Conservation (phyloP, 768 basidiomycete species). For the Tephrocybe sp. region DNA sequence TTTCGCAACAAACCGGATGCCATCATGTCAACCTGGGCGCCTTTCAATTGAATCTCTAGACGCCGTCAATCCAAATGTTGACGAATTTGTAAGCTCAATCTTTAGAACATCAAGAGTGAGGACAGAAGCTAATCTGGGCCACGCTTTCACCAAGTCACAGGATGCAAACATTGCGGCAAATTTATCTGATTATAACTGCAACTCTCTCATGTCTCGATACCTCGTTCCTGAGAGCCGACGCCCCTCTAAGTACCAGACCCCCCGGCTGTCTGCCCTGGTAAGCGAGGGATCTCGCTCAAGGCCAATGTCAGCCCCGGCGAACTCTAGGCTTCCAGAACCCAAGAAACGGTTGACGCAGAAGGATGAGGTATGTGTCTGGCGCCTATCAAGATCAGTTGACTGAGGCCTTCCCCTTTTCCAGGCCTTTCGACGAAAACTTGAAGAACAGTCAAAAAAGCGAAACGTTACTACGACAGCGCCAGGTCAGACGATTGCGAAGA, state of each 20-base stretch:
- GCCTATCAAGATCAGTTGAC: background rate
- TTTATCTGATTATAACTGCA: background rate
- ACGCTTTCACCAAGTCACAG: background rate
- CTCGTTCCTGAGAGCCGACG: background rate
- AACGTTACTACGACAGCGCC: background rate
- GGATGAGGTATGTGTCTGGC: background rate
- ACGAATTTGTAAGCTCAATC: background rate
- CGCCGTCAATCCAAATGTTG: background rate
- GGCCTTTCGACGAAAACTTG: background rate
- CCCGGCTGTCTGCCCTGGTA: background rate
- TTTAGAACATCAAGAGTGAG: background rate
- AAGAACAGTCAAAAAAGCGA: background rate
- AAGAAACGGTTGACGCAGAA: constrained; percentile 3
- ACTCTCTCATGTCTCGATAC: constrained; percentile 1
- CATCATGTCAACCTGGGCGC: background rate
- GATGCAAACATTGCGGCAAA: background rate
- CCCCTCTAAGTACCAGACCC: background rate
- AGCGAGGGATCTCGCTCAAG: background rate
- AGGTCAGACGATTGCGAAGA: background rate
- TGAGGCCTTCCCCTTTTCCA: background rate
- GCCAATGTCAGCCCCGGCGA: background rate
- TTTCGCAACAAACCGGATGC: too few species aligned
- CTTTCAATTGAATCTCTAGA: too few species aligned
- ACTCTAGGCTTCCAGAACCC: background rate
- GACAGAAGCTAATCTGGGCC: background rate